Conservation (phyloP, 148 eudicot genomes). For the Talinum fruticosum region DNA sequence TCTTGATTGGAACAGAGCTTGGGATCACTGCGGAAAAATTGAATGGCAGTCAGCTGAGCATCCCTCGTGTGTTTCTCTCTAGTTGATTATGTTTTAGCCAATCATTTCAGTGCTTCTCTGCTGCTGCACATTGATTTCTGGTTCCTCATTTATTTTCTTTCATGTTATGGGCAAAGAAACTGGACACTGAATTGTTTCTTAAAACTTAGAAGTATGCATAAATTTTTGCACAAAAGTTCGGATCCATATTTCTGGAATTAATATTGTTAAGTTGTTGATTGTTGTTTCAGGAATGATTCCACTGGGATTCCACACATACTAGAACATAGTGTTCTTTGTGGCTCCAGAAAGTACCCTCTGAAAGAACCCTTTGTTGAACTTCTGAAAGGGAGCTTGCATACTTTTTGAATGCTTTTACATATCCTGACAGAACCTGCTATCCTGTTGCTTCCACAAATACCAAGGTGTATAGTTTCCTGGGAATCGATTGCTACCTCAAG, state of each 20-base stretch:
- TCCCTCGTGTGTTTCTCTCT: background rate
- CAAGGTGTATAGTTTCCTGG: conserved; percentile 43
- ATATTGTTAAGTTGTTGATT: background rate
- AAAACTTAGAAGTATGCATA: background rate
- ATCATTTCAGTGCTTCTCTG: background rate
- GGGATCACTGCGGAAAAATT: background rate
- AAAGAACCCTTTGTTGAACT: conserved; percentile 98
- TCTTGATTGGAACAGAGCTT: background rate
- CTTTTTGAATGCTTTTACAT: conserved; percentile 97
- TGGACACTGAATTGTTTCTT: background rate
- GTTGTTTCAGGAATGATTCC: conserved; percentile 71
- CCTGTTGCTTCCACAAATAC: conserved; percentile 98
- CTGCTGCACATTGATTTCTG: background rate
- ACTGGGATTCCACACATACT: conserved; percentile 99
- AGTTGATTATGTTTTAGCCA: background rate
- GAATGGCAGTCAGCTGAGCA: background rate
- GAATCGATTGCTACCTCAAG: too few species aligned
- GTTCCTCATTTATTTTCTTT: background rate
- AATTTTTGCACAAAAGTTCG: background rate
- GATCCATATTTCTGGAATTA: background rate
- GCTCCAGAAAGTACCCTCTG: conserved; percentile 95
- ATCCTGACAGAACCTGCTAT: conserved; percentile 98
- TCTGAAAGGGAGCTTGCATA: conserved; percentile 91
- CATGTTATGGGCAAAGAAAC: background rate
- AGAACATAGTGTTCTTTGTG: conserved; percentile 96